phyloP scores from a whole-genome alignment of 2,329 filamentous ascomycete genomes.

The Aureobasidium sp. region DNA sequence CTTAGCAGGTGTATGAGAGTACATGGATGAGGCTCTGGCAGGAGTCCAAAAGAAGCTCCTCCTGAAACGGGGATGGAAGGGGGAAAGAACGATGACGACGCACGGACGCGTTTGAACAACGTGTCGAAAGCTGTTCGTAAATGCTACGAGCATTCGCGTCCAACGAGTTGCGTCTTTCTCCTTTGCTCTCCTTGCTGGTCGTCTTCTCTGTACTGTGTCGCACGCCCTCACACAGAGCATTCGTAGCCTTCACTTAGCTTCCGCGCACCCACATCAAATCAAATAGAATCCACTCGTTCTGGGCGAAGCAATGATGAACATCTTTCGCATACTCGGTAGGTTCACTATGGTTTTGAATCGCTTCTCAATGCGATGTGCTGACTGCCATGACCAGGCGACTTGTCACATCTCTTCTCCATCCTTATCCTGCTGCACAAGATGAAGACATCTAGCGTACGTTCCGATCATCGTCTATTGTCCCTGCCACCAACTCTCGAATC shows the following conservation, averaged over 20 bases:
- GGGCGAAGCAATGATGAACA: constrained; percentile 46
- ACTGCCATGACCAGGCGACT: constrained; percentile 56
- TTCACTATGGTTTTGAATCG: constrained; percentile 11
- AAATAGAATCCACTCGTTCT: too few relatives aligned
- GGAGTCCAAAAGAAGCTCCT: neutral
- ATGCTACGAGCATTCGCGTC: neutral
- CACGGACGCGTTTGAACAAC: neutral
- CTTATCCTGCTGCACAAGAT: constrained; percentile 96
- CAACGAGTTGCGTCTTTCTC: neutral
- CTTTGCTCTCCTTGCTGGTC: neutral
- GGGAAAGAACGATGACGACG: neutral
- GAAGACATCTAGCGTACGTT: constrained; percentile 71
- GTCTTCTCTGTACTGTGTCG: neutral
- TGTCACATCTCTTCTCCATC: constrained; percentile 92
- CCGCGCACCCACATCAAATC: too few relatives aligned
- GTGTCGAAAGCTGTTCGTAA: neutral
- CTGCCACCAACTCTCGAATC: neutral
- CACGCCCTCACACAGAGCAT: neutral
- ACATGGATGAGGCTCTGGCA: too few relatives aligned
- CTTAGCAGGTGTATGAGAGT: neutral
- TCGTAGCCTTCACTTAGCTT: too few relatives aligned
- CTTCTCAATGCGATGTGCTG: constrained; percentile 12
- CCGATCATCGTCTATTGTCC: neutral
- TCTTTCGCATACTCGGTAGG: constrained; percentile 60
- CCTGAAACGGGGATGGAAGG: neutral